These are phyloP conservation scores for Pichia sp. DNA, from an alignment of 1,139 yeast genomes.

Conservation along the genomic window DNA sequence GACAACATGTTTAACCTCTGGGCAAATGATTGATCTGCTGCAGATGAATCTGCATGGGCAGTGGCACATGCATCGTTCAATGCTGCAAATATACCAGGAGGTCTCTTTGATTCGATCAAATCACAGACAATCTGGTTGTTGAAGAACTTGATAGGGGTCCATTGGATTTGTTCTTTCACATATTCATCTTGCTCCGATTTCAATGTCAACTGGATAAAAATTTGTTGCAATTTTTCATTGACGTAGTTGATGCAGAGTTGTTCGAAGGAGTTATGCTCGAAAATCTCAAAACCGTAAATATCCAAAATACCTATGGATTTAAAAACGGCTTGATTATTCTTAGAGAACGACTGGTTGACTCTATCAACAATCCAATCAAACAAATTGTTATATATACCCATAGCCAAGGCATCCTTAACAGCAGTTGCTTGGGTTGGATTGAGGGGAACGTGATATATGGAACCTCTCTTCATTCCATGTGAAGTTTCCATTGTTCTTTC, in stretches of 20 bases:
- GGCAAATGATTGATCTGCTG: constrained; percentile 95
- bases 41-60: constrained; percentile 95
- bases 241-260: constrained; percentile 96
- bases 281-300: constrained; percentile 97
- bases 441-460: constrained; percentile 90
- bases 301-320: constrained; percentile 92
- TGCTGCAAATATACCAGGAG: constrained; percentile 96
- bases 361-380: constrained; percentile 98
- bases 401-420: constrained; percentile 91
- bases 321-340: constrained; percentile 39
- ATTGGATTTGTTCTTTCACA: constrained; percentile 87
- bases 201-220: constrained; percentile 89
- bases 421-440: constrained; percentile 91
- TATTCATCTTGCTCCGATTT: constrained; percentile 98
- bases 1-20: constrained; percentile 86
- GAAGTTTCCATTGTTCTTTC: constrained; percentile 87
- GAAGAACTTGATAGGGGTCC: constrained; percentile 97
- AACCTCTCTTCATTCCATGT: constrained; percentile 85
- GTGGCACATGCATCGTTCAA: constrained; percentile 96
- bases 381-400: constrained; percentile 85
- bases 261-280: constrained; percentile 94
- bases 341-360: constrained; percentile 68
- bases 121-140: constrained; percentile 97
- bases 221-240: constrained; percentile 94
- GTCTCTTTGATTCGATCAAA: constrained; percentile 87